Evolutionary conservation across 2,329 filamentous ascomycete species (phyloP).

Genomic region (Boeremia lycopersici): DNA sequence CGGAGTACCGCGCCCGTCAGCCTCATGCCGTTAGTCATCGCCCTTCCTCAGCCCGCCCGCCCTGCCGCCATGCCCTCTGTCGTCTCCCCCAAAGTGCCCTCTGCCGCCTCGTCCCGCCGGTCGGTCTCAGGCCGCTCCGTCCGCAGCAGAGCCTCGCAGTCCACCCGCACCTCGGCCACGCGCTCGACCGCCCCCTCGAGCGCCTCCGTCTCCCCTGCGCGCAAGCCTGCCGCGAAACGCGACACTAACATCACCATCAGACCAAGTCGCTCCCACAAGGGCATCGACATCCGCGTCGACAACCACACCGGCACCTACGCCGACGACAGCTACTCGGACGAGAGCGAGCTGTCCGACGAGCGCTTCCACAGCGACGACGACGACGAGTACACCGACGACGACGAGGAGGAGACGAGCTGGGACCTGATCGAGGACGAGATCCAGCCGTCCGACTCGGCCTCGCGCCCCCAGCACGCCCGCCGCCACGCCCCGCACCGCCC

Average conservation of each 20-base stretch:
- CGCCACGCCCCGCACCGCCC: slow-evolving; percentile 34
- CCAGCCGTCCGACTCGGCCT: slow-evolving; percentile 57
- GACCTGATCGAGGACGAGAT: slow-evolving; percentile 49
- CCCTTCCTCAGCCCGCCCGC: slow-evolving; percentile 37
- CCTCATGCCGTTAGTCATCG: slow-evolving; percentile 53
- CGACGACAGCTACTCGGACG: slow-evolving; percentile 28
- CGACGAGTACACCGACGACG: slow-evolving; percentile 36
- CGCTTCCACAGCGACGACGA: slow-evolving; percentile 18
- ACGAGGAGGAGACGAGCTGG: slow-evolving; percentile 31
- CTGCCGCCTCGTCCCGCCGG: slow-evolving; percentile 28
- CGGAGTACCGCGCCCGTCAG: slow-evolving; percentile 39
- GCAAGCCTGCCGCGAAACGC: slow-evolving; percentile 28
- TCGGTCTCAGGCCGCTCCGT: slow-evolving; percentile 40
- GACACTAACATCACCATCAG: slow-evolving; percentile 48
- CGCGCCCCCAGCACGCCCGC: slow-evolving; percentile 43
- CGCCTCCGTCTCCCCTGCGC: slow-evolving; percentile 36
- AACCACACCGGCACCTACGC: slow-evolving; percentile 46
- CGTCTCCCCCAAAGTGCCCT: slow-evolving; percentile 1
- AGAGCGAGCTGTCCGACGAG: slow-evolving; percentile 21
- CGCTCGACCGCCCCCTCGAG: slow-evolving; percentile 37
- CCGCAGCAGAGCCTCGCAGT: slow-evolving; percentile 33
- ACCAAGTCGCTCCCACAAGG: slow-evolving; percentile 41
- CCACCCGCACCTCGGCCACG: slow-evolving; percentile 30
- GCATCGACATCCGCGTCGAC: slow-evolving; percentile 45
- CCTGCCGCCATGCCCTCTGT: slow-evolving; percentile 14